Evolutionary conservation across 2,329 filamentous ascomycete species (phyloP), one percentile per base, ranked within the genome.

Genomic region (Aspergillus carbonarius): DNA sequence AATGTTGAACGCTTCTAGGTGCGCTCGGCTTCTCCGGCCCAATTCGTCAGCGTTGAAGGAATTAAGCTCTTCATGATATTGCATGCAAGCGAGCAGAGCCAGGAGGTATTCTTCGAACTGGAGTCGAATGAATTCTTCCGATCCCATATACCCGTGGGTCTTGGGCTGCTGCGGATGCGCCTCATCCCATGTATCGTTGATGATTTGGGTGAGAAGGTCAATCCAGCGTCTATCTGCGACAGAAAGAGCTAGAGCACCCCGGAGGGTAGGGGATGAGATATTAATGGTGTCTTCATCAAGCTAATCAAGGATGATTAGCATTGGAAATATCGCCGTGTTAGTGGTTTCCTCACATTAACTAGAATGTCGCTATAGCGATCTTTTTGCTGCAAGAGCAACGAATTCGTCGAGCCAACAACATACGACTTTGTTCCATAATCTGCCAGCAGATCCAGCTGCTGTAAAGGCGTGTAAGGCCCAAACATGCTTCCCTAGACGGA

Each of bases 91-190:
- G 44, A 98, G 85, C 62, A 99, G 83, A 0, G 92, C 91, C 23
- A 98, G 83, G 5, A 99, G 84, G 71, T 99, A 99, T 70, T 97
- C 93, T 76, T 99, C 95, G 63, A 99, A 99, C 70, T 98, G 93
- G 40, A 97, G 85, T 30, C 95, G 87, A 67, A 99, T 99, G 70
- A 97, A 97, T 72, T 98, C 95, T 77, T 99, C 95, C 62, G 92
- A 97, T 30, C 95, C 95, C 37, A 92, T 88, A 70, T 97, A 99
- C 30, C 93, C 93, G 81, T 97, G 88, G 2, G 92, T 96, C 69
- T 92, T 97, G n/a, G 95, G 95, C 49, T 91, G 84, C 62, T 87
- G 86, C 0, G 95, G 95, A 69, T 98, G 93, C 4, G 87, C 81
- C 42, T 96, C 92, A 71, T 99, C 95, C 95, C 95, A 99, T 0